Percentiles rank a stretch among this genome's conserved stretches.
Conservation (phyloP, 306 rosid species). For the Oemleria cerasiformis region DNA sequence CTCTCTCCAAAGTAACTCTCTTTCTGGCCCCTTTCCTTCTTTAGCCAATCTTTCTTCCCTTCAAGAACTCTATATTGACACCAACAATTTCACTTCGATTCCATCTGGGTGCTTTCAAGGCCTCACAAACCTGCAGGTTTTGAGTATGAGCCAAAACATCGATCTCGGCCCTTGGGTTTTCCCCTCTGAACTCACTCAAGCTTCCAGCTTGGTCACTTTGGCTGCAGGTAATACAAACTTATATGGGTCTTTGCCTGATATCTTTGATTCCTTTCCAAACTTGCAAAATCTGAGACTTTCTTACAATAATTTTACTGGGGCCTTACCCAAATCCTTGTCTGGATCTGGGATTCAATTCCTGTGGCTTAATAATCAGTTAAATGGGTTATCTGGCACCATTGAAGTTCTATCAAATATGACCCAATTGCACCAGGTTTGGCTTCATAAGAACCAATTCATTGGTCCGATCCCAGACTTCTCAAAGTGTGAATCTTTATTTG, state of each 20-base stretch:
- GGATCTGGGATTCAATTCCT: constrained; percentile 44
- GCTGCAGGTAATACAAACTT: constrained; percentile 40
- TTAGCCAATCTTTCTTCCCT: constrained; percentile 54
- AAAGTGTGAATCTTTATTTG: constrained; percentile 36
- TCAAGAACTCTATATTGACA: constrained; percentile 29
- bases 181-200: constrained; percentile 45
- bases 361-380: constrained; percentile 77
- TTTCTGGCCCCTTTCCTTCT: constrained; percentile 61
- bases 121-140: constrained; percentile 41
- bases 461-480: constrained; percentile 70
- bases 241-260: constrained; percentile 50
- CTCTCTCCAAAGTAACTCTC: constrained; percentile 49
- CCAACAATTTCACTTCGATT: constrained; percentile 61
- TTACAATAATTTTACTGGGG: constrained; percentile 72
- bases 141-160: constrained; percentile 39
- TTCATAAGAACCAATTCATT: constrained; percentile 60
- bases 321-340: constrained; percentile 46
- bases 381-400: constrained; percentile 57
- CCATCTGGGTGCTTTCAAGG: constrained; percentile 38
- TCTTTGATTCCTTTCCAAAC: constrained; percentile 42
- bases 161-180: constrained; percentile 46
- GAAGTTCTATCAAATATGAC: constrained; percentile 55
- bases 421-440: constrained; percentile 62
- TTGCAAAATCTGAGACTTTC: constrained; percentile 57
- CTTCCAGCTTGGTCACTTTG: constrained; percentile 36